These are phyloP conservation scores for Venturia nashicola DNA, from an alignment of 2,329 filamentous ascomycete genomes.

Conservation along the genomic window DNA sequence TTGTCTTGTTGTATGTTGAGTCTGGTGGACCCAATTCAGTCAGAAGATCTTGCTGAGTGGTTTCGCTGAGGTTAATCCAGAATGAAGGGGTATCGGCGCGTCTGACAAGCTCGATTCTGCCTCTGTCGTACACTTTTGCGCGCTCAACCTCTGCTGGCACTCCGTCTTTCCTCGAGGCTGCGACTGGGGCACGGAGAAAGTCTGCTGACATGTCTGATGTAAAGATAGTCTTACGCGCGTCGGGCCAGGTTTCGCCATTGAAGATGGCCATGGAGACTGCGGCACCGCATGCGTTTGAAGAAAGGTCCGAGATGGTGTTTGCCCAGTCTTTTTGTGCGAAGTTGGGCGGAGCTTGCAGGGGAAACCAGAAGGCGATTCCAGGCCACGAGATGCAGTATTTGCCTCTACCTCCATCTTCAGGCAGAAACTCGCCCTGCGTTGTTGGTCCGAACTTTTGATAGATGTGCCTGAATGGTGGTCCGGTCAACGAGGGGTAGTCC, in stretches of 20 bases:
- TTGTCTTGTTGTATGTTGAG: slow-evolving; percentile 83
- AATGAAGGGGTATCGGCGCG: slow-evolving; percentile 50
- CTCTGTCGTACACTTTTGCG: slow-evolving; percentile 65
- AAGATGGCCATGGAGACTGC: slow-evolving; percentile 87
- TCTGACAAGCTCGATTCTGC: slow-evolving; percentile 64
- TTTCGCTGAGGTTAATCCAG: slow-evolving; percentile 68
- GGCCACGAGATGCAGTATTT: slow-evolving; percentile 90
- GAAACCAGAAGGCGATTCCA: slow-evolving; percentile 86
- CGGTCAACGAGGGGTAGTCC: slow-evolving; percentile 20
- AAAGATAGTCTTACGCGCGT: slow-evolving; percentile 66
- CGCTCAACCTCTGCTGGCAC: slow-evolving; percentile 83
- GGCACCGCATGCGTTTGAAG: slow-evolving; percentile 61
- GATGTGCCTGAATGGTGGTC: slow-evolving; percentile 75
- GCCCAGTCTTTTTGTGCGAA: slow-evolving; percentile 42
- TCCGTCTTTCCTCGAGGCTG: slow-evolving; percentile 59
- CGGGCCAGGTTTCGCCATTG: slow-evolving; percentile 79
- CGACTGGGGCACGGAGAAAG: slow-evolving; percentile 21
- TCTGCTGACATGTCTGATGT: slow-evolving; percentile 30
- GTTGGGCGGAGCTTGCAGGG: slow-evolving; percentile 51
- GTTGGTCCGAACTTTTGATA: slow-evolving; percentile 90
- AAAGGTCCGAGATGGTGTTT: slow-evolving; percentile 71
- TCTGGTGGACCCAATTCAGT: slow-evolving; percentile 87
- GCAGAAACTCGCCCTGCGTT: slow-evolving; percentile 83
- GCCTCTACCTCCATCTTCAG: slow-evolving; percentile 43
- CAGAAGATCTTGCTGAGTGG: slow-evolving; percentile 82